Percentiles rank a stretch among this genome's conserved stretches.
Conservation (phyloP, 2,329 filamentous ascomycete species). For the Fusarium albosuccineum region DNA sequence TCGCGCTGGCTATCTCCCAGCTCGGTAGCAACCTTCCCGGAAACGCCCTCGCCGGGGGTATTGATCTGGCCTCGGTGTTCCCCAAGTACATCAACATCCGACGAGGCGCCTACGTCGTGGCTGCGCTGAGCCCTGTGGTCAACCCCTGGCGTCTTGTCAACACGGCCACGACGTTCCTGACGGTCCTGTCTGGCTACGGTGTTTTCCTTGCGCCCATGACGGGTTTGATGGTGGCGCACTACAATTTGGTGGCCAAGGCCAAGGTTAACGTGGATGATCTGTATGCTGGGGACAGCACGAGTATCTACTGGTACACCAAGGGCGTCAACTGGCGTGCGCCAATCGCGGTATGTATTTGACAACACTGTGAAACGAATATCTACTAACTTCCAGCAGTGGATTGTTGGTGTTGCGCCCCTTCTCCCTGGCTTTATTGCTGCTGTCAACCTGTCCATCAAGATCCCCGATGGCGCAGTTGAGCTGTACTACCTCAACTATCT, state of each 20-base stretch:
- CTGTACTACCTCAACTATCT: slow-evolving; percentile 56
- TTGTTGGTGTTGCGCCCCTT: slow-evolving; percentile 54
- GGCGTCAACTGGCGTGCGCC: slow-evolving; percentile 58
- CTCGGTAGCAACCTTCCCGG: slow-evolving; percentile 55
- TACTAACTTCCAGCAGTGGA: slow-evolving; percentile 50
- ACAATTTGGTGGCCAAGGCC: slow-evolving; percentile 49
- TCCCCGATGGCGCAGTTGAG: slow-evolving; percentile 54
- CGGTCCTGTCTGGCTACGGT: slow-evolving; percentile 53
- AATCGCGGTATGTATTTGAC: slow-evolving; percentile 51
- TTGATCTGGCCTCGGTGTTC: slow-evolving; percentile 55
- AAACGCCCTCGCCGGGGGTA: slow-evolving; percentile 55
- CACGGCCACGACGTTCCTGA: slow-evolving; percentile 53
- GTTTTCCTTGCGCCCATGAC: slow-evolving; percentile 57
- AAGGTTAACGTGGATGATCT: slow-evolving; percentile 55
- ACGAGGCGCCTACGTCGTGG: slow-evolving; percentile 54
- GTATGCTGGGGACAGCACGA: slow-evolving; percentile 47
- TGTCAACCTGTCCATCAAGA: slow-evolving; percentile 50
- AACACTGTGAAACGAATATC: neutral
- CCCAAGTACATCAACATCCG: slow-evolving; percentile 56
- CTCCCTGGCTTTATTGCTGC: slow-evolving; percentile 59
- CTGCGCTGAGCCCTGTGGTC: slow-evolving; percentile 52
- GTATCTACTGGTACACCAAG: slow-evolving; percentile 57
- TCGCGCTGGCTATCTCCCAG: slow-evolving; percentile 53
- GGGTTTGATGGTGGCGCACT: slow-evolving; percentile 56
- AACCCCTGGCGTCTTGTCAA: slow-evolving; percentile 57